These are phyloP conservation scores for Apiospora kogelbergensis DNA, from an alignment of 2,329 filamentous ascomycete genomes.

Conservation along the genomic window DNA sequence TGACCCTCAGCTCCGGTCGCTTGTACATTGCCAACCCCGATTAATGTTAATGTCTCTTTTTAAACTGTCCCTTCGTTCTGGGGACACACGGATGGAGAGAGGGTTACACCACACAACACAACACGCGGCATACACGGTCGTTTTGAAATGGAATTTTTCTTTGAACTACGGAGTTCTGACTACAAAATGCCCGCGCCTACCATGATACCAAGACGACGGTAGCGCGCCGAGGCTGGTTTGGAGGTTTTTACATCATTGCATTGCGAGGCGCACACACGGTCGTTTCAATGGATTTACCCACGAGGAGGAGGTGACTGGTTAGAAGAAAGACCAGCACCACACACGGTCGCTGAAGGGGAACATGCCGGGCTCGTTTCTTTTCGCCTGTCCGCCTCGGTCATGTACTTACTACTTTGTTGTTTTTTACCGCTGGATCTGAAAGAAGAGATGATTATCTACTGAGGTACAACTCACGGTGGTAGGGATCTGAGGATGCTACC, in stretches of 20 bases:
- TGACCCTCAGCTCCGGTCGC: slow-evolving; percentile 70
- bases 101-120: neutral
- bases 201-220: slow-evolving; percentile 11
- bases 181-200: slow-evolving; percentile 10
- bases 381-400: neutral
- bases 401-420: neutral
- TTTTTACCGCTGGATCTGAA: neutral
- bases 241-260: slow-evolving; percentile 12
- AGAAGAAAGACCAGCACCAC: neutral
- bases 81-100: neutral
- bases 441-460: neutral
- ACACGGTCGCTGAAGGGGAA: neutral
- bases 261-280: slow-evolving; percentile 12
- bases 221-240: slow-evolving; percentile 11
- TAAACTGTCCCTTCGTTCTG: neutral
- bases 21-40: slow-evolving; percentile 88
- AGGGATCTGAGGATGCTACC: neutral
- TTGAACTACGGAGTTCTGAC: slow-evolving; percentile 6
- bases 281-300: slow-evolving; percentile 9
- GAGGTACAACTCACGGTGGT: neutral
- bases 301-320: slow-evolving; percentile 1
- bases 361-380: neutral
- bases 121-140: slow-evolving; percentile 4
- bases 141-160: slow-evolving; percentile 1
- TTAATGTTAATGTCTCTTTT: slow-evolving; percentile 32